phyloP scores from a whole-genome alignment of 352 stramenopile species.

The Phytopythium aichiense region DNA sequence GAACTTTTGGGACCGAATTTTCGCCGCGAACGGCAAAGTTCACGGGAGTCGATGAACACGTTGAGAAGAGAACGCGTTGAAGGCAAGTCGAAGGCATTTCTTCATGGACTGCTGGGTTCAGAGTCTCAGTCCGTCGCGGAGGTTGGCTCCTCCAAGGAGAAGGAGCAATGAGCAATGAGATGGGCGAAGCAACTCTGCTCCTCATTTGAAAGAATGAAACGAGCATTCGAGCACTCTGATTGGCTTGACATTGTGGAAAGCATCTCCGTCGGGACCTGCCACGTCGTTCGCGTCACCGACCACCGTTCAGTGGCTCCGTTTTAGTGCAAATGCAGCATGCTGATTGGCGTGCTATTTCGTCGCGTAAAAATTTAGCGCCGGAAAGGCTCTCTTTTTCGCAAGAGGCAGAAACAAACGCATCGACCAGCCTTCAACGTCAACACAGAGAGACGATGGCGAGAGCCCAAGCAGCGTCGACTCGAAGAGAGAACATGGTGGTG shows the following conservation, averaged over 20 bases:
- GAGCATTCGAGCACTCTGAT: background rate
- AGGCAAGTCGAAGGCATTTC: too few relatives aligned
- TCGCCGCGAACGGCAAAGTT: background rate
- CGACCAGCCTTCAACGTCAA: background rate
- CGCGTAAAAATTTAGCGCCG: too few relatives aligned
- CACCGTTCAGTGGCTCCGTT: background rate
- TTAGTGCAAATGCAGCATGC: background rate
- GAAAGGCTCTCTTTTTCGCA: too few relatives aligned
- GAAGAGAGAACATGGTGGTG: background rate
- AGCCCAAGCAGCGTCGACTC: background rate
- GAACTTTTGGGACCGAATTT: background rate
- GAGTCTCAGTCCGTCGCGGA: too few relatives aligned
- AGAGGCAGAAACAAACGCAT: too few relatives aligned
- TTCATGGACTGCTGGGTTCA: too few relatives aligned
- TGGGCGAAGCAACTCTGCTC: too few relatives aligned
- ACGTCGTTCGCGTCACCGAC: background rate
- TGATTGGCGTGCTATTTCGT: background rate
- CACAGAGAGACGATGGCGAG: background rate
- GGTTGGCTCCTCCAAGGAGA: too few relatives aligned
- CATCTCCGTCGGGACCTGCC: slow-evolving; percentile 1
- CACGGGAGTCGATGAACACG: background rate
- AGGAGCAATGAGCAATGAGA: too few relatives aligned
- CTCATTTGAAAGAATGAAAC: background rate
- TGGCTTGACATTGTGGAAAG: background rate
- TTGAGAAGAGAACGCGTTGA: background rate